phyloP scores from a whole-genome alignment of 139 green algal species.

The Mesostigma viride region DNA sequence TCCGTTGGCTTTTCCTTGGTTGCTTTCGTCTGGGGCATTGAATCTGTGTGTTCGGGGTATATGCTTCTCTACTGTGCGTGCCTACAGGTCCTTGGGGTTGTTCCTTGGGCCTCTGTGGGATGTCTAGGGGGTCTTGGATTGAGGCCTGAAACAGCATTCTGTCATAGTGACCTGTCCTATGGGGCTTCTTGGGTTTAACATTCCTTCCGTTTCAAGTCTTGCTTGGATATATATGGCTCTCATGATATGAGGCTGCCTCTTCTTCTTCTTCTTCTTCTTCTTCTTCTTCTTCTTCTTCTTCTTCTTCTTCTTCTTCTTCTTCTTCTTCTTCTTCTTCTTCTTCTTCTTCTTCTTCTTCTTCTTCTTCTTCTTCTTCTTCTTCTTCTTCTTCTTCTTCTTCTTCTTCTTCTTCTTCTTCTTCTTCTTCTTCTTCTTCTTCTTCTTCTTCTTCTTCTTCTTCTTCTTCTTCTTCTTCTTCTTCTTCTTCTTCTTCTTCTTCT shows the following conservation, averaged over 20 bases:
- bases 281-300: conserved; percentile 9
- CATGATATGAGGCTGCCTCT: background rate
- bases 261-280: conserved; percentile 9
- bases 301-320: background rate
- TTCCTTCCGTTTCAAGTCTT: no score
- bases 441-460: conserved; percentile 10
- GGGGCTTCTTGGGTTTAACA: no score
- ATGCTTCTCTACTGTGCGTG: no score
- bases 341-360: conserved; percentile 7
- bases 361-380: conserved; percentile 7
- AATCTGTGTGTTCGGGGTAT: no score
- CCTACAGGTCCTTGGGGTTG: no score
- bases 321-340: conserved; percentile 11
- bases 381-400: conserved; percentile 7
- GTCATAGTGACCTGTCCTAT: no score
- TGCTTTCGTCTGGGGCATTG: no score
- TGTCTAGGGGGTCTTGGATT: no score
- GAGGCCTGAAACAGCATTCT: no score
- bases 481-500: background rate
- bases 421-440: background rate
- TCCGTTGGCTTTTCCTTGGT: no score
- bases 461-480: background rate
- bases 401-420: conserved; percentile 8
- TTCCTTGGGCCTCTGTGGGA: no score
- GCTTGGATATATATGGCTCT: background rate